Conservation (phyloP, 2,329 filamentous ascomycete species). For the Fusarium burgessii region DNA sequence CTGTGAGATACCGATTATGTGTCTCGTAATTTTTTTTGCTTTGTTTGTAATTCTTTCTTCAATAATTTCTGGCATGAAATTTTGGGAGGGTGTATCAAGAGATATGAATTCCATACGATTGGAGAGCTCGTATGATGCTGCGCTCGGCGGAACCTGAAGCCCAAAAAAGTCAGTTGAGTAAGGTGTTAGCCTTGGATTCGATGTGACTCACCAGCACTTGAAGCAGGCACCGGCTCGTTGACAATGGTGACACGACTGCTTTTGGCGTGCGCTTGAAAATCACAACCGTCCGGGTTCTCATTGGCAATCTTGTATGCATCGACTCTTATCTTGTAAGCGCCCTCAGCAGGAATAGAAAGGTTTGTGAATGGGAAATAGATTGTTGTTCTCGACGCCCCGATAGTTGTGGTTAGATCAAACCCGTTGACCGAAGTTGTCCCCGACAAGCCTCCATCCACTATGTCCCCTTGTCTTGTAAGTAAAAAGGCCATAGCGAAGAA, state of each 20-base stretch:
- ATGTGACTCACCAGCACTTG: constrained; percentile 13
- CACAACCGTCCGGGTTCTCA: constrained; percentile 19
- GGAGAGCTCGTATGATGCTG: constrained; percentile 5
- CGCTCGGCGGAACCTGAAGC: constrained; percentile 16
- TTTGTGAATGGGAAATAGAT: constrained; percentile 46
- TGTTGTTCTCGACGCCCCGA: constrained; percentile 8
- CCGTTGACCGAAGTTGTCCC: constrained; percentile 38
- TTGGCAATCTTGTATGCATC: constrained; percentile 45
- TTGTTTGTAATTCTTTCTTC: not conserved
- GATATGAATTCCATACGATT: not conserved
- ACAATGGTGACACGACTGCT: constrained; percentile 30
- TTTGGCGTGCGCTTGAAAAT: constrained; percentile 30
- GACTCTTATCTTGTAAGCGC: constrained; percentile 46
- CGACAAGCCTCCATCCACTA: constrained; percentile 38
- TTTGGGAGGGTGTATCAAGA: not conserved
- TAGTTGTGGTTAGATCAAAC: constrained; percentile 9
- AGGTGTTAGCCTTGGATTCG: fast-evolving
- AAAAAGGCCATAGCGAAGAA: constrained; percentile 48
- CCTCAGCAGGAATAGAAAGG: constrained; percentile 39
- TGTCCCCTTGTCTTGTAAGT: constrained; percentile 27
- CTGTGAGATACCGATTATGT: not conserved
- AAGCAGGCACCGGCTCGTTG: constrained; percentile 7
- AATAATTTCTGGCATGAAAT: not conserved
- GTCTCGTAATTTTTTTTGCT: not conserved
- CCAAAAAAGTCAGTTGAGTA: not conserved